Evolutionary conservation across 2,329 filamentous ascomycete species (phyloP).

Genomic region (Pochonia chlamydosporia): DNA sequence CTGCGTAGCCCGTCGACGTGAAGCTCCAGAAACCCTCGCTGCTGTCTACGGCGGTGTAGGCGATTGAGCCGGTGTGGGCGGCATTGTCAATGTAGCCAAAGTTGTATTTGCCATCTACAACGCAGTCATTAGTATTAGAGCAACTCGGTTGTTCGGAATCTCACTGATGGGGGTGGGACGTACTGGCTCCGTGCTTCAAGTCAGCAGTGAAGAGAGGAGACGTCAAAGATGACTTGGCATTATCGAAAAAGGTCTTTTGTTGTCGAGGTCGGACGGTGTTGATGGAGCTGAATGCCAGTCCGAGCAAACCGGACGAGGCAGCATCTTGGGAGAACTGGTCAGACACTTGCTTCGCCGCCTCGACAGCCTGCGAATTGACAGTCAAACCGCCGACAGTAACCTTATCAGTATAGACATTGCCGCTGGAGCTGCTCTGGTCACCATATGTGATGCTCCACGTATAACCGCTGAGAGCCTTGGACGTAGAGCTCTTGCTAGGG

Average conservation of each 20-base stretch:
- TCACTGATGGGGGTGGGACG: too few species aligned
- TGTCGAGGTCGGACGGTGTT: slow-evolving; percentile 34
- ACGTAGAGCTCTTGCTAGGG: slow-evolving; percentile 30
- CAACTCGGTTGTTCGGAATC: too few species aligned
- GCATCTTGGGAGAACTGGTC: slow-evolving; percentile 25
- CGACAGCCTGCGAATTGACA: slow-evolving; percentile 36
- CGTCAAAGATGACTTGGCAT: slow-evolving; percentile 15
- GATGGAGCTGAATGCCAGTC: slow-evolving; percentile 35
- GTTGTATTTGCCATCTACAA: slow-evolving; percentile 60
- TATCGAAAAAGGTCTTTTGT: slow-evolving; percentile 39
- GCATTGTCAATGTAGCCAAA: slow-evolving; percentile 64
- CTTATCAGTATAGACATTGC: slow-evolving; percentile 36
- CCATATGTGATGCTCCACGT: slow-evolving; percentile 39
- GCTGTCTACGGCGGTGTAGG: slow-evolving; percentile 56
- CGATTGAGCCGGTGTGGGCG: slow-evolving; percentile 58
- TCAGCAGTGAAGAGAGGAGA: slow-evolving; percentile 59
- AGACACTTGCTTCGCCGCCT: slow-evolving; percentile 36
- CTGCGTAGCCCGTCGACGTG: slow-evolving; percentile 15
- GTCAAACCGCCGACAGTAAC: slow-evolving; percentile 36
- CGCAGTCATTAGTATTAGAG: background rate
- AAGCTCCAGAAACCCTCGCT: slow-evolving; percentile 58
- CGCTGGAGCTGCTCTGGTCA: slow-evolving; percentile 35
- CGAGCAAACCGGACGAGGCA: slow-evolving; percentile 39
- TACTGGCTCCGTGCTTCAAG: slow-evolving; percentile 44
- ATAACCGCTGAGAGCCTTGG: slow-evolving; percentile 28